Percentiles rank a stretch among this genome's conserved stretches.
These are phyloP conservation scores for Raddia distichophylla DNA, from an alignment of 176 grass and related monocot species.

Conservation along the genomic window DNA sequence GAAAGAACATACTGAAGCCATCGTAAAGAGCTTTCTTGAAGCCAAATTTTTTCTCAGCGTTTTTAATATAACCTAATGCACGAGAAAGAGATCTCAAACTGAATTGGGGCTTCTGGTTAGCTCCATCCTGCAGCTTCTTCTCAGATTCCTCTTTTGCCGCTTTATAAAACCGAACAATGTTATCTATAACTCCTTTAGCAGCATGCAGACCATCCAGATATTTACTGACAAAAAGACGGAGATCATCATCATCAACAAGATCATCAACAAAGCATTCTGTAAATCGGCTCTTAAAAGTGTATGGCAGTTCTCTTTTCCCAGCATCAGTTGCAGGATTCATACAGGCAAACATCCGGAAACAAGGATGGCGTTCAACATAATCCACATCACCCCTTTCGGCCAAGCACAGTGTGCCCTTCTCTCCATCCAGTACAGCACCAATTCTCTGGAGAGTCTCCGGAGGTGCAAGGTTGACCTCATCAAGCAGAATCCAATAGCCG, in stretches of 20 bases:
- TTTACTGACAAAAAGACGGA: constrained; percentile 75
- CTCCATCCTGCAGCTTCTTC: constrained; percentile 91
- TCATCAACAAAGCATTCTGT: constrained; percentile 97
- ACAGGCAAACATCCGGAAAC: constrained; percentile 88
- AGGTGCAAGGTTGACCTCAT: constrained; percentile 98
- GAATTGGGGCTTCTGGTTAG: constrained; percentile 94
- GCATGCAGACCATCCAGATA: constrained; percentile 68
- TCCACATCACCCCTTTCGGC: constrained; percentile 90
- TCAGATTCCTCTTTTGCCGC: constrained; percentile 75
- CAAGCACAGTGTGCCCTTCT: constrained; percentile 83
- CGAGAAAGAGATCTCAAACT: constrained; percentile 92
- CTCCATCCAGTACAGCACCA: constrained; percentile 76
- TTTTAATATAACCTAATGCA: constrained; percentile 73
- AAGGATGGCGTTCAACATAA: constrained; percentile 80
- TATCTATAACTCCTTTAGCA: constrained; percentile 52
- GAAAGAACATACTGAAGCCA: constrained; percentile 99
- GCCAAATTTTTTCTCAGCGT: constrained; percentile 64
- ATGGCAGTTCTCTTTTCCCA: constrained; percentile 87
- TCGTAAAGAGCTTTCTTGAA: constrained; percentile 86
- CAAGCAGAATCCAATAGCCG: constrained; percentile 95
- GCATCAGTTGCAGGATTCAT: constrained; percentile 99
- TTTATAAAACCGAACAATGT: constrained; percentile 86
- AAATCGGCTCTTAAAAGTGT: constrained; percentile 86
- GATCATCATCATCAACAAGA: constrained; percentile 85
- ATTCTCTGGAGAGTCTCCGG: constrained; percentile 99